A percentile compares a stretch with the other conserved stretches of the same genome.
phyloP scores from a whole-genome alignment of 1,284 basidiomycete genomes.

The Sutorius eximius region DNA sequence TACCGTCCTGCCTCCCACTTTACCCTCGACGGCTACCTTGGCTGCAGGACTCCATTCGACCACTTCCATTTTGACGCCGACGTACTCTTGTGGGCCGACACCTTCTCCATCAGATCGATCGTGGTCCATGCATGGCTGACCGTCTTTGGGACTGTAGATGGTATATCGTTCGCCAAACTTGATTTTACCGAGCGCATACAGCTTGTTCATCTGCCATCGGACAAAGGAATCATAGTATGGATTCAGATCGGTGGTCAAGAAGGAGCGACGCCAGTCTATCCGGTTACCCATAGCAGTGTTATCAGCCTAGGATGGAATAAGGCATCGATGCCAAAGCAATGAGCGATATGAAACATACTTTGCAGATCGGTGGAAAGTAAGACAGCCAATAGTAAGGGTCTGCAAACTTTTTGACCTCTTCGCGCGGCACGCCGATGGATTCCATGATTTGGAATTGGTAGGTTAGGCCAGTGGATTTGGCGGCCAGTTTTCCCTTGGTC shows the following conservation, averaged over 20 bases:
- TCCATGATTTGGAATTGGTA: constrained; percentile 99
- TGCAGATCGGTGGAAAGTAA: constrained; percentile 96
- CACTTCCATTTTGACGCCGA: constrained; percentile 94
- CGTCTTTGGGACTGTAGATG: constrained; percentile 99
- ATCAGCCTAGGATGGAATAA: constrained; percentile 57
- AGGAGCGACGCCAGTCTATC: constrained; percentile 96
- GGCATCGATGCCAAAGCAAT: neutral
- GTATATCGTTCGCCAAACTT: constrained; percentile 99
- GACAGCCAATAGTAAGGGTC: constrained; percentile 91
- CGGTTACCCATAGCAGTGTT: constrained; percentile 87
- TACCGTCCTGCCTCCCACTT: constrained; percentile 78
- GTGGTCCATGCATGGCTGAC: constrained; percentile 99
- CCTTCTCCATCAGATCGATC: constrained; percentile 96
- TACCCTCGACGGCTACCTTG: constrained; percentile 62
- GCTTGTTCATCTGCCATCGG: constrained; percentile 97
- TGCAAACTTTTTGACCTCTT: constrained; percentile 95
- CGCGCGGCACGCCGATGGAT: constrained; percentile 83
- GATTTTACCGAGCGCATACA: constrained; percentile 84
- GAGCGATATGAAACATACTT: constrained; percentile 45
- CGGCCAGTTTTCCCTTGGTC: constrained; percentile 94
- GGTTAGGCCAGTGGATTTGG: constrained; percentile 90
- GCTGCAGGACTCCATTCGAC: constrained; percentile 74
- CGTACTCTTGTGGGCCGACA: constrained; percentile 95
- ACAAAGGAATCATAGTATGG: constrained; percentile 98
- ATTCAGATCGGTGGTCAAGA: constrained; percentile 94